Evolutionary conservation across 2,329 filamentous ascomycete species (phyloP).

Genomic region (Talaromyces funiculosus): DNA sequence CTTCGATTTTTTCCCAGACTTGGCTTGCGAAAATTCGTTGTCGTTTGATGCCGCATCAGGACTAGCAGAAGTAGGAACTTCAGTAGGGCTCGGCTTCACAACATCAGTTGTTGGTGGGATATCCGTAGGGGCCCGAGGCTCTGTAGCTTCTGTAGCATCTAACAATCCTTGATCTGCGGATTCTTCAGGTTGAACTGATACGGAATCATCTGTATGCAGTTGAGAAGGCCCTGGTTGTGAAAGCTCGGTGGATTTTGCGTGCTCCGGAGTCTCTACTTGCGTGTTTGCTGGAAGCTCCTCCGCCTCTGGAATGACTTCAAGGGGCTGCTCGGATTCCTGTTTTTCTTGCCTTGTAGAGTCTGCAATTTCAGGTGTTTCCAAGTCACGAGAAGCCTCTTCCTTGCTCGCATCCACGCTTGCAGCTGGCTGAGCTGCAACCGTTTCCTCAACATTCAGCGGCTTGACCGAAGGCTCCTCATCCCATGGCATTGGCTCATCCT

Average conservation of each 20-base stretch:
- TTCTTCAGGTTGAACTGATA: not conserved
- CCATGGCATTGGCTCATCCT: conserved; percentile 6
- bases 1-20: conserved; percentile 25
- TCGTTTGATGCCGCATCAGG: not conserved
- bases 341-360: not conserved
- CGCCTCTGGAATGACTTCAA: not conserved
- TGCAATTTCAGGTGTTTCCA: not conserved
- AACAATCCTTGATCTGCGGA: not conserved
- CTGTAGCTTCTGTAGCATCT: not conserved
- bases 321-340: not conserved
- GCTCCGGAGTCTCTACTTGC: not conserved
- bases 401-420: not conserved
- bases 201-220: not conserved
- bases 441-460: not conserved
- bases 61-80: not conserved
- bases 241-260: not conserved
- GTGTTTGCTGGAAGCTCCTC: not conserved
- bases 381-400: not conserved
- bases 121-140: not conserved
- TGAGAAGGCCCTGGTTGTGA: not conserved
- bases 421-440: not conserved
- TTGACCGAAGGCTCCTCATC: not conserved
- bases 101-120: not conserved
- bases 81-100: not conserved
- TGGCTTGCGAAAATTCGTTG: not conserved